A percentile compares a stretch with the other conserved stretches of the same genome.
These are phyloP conservation scores for Elongisporangium anandrum DNA, from an alignment of 352 stramenopile species.

Conservation along the genomic window DNA sequence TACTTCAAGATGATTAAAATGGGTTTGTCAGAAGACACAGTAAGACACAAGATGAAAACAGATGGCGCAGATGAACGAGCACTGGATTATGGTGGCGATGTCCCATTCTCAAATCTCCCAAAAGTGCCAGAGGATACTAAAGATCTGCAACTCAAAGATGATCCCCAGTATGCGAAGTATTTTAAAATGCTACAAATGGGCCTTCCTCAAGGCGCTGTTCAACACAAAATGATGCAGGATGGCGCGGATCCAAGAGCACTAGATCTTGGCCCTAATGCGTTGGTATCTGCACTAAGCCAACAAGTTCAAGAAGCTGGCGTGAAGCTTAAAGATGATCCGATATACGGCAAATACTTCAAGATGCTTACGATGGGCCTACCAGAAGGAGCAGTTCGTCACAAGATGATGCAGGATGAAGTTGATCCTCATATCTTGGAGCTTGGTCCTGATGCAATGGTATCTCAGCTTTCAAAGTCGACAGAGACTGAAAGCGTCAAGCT, in stretches of 20 bases:
- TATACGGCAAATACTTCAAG: conserved; percentile 88
- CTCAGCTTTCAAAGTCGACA: conserved; percentile 17
- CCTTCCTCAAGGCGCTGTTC: conserved; percentile 71
- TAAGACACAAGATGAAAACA: conserved; percentile 81
- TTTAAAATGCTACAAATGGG: conserved; percentile 94
- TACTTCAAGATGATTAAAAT: conserved; percentile 95
- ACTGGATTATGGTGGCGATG: conserved; percentile 32
- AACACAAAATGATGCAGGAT: conserved; percentile 78
- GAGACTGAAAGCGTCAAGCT: conserved; percentile 30
- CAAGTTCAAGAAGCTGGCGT: background rate
- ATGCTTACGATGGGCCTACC: conserved; percentile 91
- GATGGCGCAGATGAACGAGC: conserved; percentile 32
- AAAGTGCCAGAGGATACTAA: background rate
- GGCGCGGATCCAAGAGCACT: conserved; percentile 45
- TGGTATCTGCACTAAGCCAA: conserved; percentile 27
- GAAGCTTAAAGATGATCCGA: conserved; percentile 32
- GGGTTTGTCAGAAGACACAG: conserved; percentile 76
- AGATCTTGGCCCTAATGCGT: conserved; percentile 44
- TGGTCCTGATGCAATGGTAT: conserved; percentile 42
- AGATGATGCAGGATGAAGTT: conserved; percentile 63
- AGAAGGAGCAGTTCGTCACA: conserved; percentile 78
- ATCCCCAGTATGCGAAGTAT: conserved; percentile 76
- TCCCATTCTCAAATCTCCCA: conserved; percentile 22
- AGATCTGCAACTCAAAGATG: conserved; percentile 19
- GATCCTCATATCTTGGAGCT: conserved; percentile 56